Conservation (phyloP, 108 stramenopile species). For the Fragilaria crotonensis region DNA sequence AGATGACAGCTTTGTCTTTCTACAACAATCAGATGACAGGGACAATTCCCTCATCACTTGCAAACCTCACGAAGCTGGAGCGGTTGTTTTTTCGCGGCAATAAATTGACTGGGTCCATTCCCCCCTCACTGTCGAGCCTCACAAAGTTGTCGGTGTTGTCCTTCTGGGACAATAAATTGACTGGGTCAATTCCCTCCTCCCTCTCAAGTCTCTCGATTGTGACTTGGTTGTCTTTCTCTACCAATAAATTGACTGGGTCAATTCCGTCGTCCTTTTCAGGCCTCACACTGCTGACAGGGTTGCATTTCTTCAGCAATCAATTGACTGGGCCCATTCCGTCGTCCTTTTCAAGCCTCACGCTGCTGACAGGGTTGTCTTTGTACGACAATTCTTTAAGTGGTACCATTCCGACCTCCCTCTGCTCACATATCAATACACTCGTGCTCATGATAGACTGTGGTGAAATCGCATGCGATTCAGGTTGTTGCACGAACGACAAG, state of each 20-base stretch:
- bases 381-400: too few relatives aligned
- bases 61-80: neutral
- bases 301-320: too few relatives aligned
- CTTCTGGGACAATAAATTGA: neutral
- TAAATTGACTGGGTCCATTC: neutral
- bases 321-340: too few relatives aligned
- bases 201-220: neutral
- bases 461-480: too few relatives aligned
- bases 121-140: neutral
- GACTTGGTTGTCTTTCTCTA: neutral
- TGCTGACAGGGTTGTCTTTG: too few relatives aligned
- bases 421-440: too few relatives aligned
- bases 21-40: neutral
- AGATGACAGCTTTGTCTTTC: neutral
- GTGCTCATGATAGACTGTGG: too few relatives aligned
- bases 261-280: too few relatives aligned
- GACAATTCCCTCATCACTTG: neutral
- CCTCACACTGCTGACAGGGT: neutral
- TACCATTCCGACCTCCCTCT: too few relatives aligned
- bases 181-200: neutral
- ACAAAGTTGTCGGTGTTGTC: neutral
- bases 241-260: neutral
- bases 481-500: too few relatives aligned
- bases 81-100: neutral
- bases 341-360: too few relatives aligned